Evolutionary conservation across 2,329 filamentous ascomycete species (phyloP).

Genomic region (Scedosporium boydii): DNA sequence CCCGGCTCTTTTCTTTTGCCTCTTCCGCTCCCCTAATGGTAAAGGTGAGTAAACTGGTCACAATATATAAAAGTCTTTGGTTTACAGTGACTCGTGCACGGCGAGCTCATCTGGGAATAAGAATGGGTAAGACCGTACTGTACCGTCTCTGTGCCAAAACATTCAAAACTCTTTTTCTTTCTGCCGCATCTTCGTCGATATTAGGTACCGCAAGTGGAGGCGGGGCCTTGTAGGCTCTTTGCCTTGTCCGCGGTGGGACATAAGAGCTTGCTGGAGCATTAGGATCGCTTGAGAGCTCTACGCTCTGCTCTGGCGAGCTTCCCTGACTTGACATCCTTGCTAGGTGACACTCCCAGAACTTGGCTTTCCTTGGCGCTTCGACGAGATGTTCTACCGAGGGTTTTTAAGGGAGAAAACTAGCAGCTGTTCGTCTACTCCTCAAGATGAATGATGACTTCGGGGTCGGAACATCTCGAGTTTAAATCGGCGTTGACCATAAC

Average conservation of each 20-base stretch:
- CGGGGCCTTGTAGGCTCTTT: conserved; percentile 29
- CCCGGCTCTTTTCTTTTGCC: conserved; percentile 9
- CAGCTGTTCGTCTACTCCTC: conserved; percentile 10
- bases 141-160: conserved; percentile 46
- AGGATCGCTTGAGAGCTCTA: neutral
- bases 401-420: neutral
- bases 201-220: conserved; percentile 32
- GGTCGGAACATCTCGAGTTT: neutral
- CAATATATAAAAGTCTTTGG: too few species aligned
- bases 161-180: conserved; percentile 44
- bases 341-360: neutral
- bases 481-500: conserved; percentile 19
- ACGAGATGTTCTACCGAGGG: too few species aligned
- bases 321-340: neutral
- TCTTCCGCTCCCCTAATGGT: conserved; percentile 18
- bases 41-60: neutral
- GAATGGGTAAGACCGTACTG: conserved; percentile 20
- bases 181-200: conserved; percentile 39
- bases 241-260: conserved; percentile 23
- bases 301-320: conserved; percentile 8
- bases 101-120: too few species aligned
- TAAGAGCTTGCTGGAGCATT: conserved; percentile 1
- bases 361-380: too few species aligned
- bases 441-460: conserved; percentile 1
- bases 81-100: too few species aligned